These are phyloP conservation scores for Colletotrichum limetticola DNA, from an alignment of 2,329 filamentous ascomycete species.

Conservation along the genomic window DNA sequence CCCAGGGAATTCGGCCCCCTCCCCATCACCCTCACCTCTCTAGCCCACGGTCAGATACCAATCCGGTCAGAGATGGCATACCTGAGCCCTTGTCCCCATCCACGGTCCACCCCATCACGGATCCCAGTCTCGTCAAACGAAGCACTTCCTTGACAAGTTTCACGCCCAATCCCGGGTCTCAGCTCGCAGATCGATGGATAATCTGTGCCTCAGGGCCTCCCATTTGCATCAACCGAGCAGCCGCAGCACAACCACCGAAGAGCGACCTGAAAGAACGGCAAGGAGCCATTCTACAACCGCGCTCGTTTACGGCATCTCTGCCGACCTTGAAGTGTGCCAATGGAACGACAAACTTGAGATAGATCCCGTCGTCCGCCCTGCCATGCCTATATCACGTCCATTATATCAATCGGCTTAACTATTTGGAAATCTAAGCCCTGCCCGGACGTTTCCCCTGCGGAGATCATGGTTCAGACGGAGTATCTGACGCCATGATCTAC, in stretches of 20 bases:
- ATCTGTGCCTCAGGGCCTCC: constrained; percentile 42
- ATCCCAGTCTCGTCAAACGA: constrained; percentile 35
- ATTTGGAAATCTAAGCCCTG: constrained; percentile 39
- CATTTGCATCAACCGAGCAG: constrained; percentile 27
- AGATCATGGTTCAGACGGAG: constrained; percentile 54
- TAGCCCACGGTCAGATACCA: constrained; percentile 41
- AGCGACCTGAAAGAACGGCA: background rate
- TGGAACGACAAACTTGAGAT: constrained; percentile 18
- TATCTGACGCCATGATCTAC: constrained; percentile 52
- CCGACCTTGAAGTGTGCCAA: constrained; percentile 9
- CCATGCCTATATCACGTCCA: constrained; percentile 22
- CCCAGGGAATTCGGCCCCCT: constrained; percentile 13
- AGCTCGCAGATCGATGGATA: constrained; percentile 51
- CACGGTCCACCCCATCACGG: constrained; percentile 33
- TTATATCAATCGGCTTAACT: constrained; percentile 22
- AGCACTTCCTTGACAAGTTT: constrained; percentile 48
- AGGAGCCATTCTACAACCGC: constrained; percentile 1
- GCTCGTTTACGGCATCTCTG: constrained; percentile 10
- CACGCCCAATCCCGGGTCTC: constrained; percentile 53
- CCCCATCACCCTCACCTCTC: background rate
- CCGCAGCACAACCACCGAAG: background rate
- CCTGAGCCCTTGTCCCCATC: constrained; percentile 34
- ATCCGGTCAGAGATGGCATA: constrained; percentile 45
- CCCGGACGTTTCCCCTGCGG: constrained; percentile 46
- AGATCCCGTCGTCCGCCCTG: constrained; percentile 10